phyloP scores from a whole-genome alignment of 352 stramenopile genomes.

The Phytophthora europaea region DNA sequence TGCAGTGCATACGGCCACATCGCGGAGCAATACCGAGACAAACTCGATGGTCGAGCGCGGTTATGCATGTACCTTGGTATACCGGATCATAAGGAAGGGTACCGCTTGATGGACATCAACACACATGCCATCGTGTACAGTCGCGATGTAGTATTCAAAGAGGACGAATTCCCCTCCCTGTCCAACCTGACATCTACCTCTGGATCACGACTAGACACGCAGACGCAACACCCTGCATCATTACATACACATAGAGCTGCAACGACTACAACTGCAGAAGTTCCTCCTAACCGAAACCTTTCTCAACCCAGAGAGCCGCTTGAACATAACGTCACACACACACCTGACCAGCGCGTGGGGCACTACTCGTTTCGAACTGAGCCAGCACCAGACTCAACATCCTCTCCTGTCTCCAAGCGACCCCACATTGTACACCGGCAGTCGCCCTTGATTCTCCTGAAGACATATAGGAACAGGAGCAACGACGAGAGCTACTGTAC shows the following conservation, averaged over 20 bases:
- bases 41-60: too few relatives aligned
- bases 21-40: slow-evolving; percentile 9
- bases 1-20: slow-evolving; percentile 8
- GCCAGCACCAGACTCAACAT: background rate
- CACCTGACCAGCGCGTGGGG: too few relatives aligned
- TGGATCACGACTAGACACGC: too few relatives aligned
- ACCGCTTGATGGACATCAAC: too few relatives aligned
- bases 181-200: too few relatives aligned
- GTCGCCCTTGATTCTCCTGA: slow-evolving; percentile 2
- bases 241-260: background rate
- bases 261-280: background rate
- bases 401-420: background rate
- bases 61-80: too few relatives aligned
- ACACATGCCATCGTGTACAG: too few relatives aligned
- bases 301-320: background rate
- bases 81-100: too few relatives aligned
- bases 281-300: background rate
- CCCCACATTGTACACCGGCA: background rate
- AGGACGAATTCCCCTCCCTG: too few relatives aligned
- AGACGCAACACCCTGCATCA: too few relatives aligned
- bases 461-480: slow-evolving; percentile 3
- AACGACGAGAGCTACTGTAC: background rate
- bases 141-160: too few relatives aligned
- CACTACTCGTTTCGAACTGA: slow-evolving; percentile 15
- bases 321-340: too few relatives aligned